These are phyloP conservation scores for Amaranthus cruentus DNA, from an alignment of 148 eudicot genomes.

Conservation along the genomic window DNA sequence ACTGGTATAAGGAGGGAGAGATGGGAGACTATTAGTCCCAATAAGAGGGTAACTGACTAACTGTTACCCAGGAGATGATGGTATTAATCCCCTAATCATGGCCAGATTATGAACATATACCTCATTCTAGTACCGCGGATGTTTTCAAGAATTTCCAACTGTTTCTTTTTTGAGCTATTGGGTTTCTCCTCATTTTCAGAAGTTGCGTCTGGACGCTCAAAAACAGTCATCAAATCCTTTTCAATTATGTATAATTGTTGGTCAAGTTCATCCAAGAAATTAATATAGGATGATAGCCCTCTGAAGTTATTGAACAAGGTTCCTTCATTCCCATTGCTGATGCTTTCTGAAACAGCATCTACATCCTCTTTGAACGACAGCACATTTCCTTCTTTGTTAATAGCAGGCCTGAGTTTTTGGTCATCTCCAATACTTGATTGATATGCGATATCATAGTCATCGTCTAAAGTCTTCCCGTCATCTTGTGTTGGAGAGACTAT, in stretches of 20 bases:
- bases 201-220: constrained; percentile 35
- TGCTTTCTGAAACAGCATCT: constrained; percentile 16
- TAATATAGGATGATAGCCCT: constrained; percentile 47
- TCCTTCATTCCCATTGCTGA: constrained; percentile 14
- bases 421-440: constrained; percentile 14
- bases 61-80: no score
- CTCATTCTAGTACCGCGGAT: constrained; percentile 56
- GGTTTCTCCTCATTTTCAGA: constrained; percentile 37
- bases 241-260: constrained; percentile 54
- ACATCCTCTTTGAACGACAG: constrained; percentile 11
- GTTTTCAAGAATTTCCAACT: constrained; percentile 46
- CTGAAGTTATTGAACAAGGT: constrained; percentile 22
- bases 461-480: constrained; percentile 18
- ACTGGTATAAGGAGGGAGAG: no score
- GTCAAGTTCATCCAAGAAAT: constrained; percentile 52
- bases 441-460: constrained; percentile 19
- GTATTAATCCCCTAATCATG: no score
- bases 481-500: constrained; percentile 60
- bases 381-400: constrained; percentile 12
- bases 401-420: constrained; percentile 23
- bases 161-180: constrained; percentile 38
- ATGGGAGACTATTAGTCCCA: no score
- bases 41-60: no score
- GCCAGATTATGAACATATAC: constrained; percentile 20
- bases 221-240: constrained; percentile 42